Base-by-base conservation (phyloP, 2,329 filamentous ascomycete species). In the Cladosporium velox region DNA sequence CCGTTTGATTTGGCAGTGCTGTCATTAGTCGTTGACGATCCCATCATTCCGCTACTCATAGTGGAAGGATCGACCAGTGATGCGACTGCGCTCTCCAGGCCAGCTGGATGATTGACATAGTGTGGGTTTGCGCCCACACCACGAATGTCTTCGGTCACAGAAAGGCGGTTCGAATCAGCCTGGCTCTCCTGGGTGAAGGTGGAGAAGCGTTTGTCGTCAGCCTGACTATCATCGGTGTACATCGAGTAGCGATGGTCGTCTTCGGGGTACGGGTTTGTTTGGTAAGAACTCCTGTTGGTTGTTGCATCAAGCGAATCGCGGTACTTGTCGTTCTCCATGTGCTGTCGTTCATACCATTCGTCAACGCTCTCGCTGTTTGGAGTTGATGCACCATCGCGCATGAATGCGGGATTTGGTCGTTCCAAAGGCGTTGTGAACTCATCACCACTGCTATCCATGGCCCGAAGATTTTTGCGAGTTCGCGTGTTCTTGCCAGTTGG, bases 11-110 rank as follows among this genome's bases (percentile, higher is more conserved):
- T 65, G 11, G 28, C 18, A 18, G 44, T 30, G 63, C 55, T 65
- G 28, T 62, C 65, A 28, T 51, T 57, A 12, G 59, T 64, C 21
- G 59, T 64, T n/a, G 71, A 71, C 24, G 74, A 75, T 1, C 49
- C 61, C 8, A 66, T 55, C 64, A 70, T 57, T 65, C 70, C 70
- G 63, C 74, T 76, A 68, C 80, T 93, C 63, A 97, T 76, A 14
- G 90, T 86, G 2, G 92, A 96, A 0, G 92, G 94, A 21, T 93
- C 92, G 72, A 95, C 90, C 7, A 98, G 82, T 18, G 93, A 97
- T 8, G 94, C 94, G 12, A 98, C 93, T 11, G 91, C 91, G 15
- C 93, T 97, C 77, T 97, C 93, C 0, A 96, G 88, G 2, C 86
- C 92, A 38, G 88, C 75, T 1, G 87, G 87, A 1, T 87, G 88